These are phyloP conservation scores for Psilocybe mexicana DNA, from an alignment of 1,284 basidiomycete genomes.

Conservation along the genomic window DNA sequence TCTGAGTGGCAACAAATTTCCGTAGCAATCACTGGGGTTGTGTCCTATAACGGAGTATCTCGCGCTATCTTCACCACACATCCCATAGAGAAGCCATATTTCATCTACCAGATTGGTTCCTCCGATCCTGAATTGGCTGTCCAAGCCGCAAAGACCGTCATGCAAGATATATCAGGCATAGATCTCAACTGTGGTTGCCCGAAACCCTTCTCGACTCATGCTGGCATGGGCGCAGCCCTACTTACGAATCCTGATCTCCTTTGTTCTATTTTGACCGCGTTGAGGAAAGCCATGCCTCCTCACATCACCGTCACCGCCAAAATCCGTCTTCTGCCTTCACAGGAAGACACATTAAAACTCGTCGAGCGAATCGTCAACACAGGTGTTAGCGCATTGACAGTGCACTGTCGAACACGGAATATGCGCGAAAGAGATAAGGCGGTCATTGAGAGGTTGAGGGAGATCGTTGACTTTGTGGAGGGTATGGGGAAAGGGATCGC, in stretches of 20 bases:
- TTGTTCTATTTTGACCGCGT: constrained; percentile 80
- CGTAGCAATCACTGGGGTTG: constrained; percentile 81
- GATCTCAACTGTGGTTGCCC: constrained; percentile 96
- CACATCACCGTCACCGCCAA: constrained; percentile 89
- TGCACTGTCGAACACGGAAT: constrained; percentile 93
- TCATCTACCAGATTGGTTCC: constrained; percentile 93
- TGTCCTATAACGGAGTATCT: constrained; percentile 83
- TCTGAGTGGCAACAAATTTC: constrained; percentile 8
- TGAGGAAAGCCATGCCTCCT: constrained; percentile 73
- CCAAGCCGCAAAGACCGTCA: constrained; percentile 85
- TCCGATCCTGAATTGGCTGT: constrained; percentile 89
- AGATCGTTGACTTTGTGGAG: constrained; percentile 83
- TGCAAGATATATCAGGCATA: constrained; percentile 90
- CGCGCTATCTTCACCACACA: constrained; percentile 91
- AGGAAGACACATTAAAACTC: constrained; percentile 85
- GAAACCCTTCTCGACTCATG: constrained; percentile 93
- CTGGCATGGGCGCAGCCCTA: constrained; percentile 96
- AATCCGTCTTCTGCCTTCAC: constrained; percentile 86
- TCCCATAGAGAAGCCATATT: constrained; percentile 89
- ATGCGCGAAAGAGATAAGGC: constrained; percentile 90
- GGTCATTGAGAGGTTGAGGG: constrained; percentile 75
- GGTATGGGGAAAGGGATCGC: constrained; percentile 73
- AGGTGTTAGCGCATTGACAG: constrained; percentile 87
- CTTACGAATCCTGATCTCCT: constrained; percentile 90
- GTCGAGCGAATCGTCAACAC: constrained; percentile 87